Percentiles rank a stretch among this genome's conserved stretches.
Conservation (phyloP, 306 rosid species). For the barrel medic (Medicago truncatula) region DNA sequence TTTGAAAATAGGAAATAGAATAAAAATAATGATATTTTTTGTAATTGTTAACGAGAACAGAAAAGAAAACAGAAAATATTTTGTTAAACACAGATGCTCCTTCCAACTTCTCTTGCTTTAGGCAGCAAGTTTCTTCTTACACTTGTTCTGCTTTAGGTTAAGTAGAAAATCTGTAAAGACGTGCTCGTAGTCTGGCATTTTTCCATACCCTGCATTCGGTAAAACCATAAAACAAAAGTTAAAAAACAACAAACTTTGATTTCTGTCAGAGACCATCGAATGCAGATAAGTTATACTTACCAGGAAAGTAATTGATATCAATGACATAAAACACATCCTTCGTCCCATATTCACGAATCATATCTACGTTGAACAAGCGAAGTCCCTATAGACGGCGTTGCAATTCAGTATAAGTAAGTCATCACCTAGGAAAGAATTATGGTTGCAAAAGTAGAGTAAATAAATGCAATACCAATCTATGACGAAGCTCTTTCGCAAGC, state of each 20-base stretch:
- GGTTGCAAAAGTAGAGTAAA: constrained; percentile 12
- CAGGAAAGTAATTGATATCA: constrained; percentile 67
- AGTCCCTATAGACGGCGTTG: constrained; percentile 51
- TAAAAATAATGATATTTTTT: background rate
- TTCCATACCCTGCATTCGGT: constrained; percentile 47
- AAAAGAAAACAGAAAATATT: constrained; percentile 25
- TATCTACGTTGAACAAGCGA: constrained; percentile 58
- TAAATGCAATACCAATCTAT: constrained; percentile 47
- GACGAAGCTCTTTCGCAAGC: constrained; percentile 59
- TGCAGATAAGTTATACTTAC: constrained; percentile 40
- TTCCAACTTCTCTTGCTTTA: constrained; percentile 12
- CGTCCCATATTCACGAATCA: constrained; percentile 64
- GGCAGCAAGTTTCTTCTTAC: constrained; percentile 47
- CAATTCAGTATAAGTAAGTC: constrained; percentile 29
- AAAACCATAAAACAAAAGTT: constrained; percentile 15
- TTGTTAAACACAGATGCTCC: background rate
- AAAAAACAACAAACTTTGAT: background rate
- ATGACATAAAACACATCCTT: constrained; percentile 62
- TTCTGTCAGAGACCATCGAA: constrained; percentile 3
- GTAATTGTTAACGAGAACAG: background rate
- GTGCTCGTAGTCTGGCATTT: constrained; percentile 62
- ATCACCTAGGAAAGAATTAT: constrained; percentile 17
- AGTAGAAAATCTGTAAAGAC: constrained; percentile 61
- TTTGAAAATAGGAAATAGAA: constrained; percentile 13
- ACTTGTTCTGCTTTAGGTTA: constrained; percentile 53